Base-by-base conservation (phyloP, 2,329 filamentous ascomycete species). In the Trichoderma gracile region DNA sequence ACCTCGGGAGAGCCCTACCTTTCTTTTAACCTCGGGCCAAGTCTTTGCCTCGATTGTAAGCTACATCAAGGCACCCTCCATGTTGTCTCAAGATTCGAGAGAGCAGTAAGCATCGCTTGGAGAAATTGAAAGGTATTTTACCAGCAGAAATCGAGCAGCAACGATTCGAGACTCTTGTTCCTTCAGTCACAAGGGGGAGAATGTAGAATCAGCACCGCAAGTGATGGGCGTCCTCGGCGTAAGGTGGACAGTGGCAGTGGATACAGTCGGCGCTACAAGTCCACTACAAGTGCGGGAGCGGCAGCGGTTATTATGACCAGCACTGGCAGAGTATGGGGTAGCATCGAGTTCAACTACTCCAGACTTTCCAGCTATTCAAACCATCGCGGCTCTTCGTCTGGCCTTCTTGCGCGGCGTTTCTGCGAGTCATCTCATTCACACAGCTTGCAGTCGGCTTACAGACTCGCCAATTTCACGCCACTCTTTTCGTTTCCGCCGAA, bases 11-110 rank as follows among this genome's bases (percentile, higher is more conserved):
- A 57, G 57, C 46, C 45, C 33, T 21, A 52, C 15, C 30, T 17
- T 43, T 50, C 38, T 60, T 52, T 60, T 60, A 52, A 60, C 57
- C 57, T 60, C 57, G 57, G 57, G 46, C 21, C 46, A 60, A 43
- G 47, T 30, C 25, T 30, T 21, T 3, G 2, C 27, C 17, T 14
- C 23, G 15, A 10, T 50, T 33, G 30, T 33, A n/a, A n/a, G n/a
- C n/a, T 10, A 33, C 3, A 3, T 33, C 30, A 0, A 33, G 30
- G 30, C 30, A 9, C 30, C 30, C 30, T 33, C 30, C 8, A 33
- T 33, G 10, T 33, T 10, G 8, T 33, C 10, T 33, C 30, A 10
- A 10, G 8, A 33, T 3, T 10, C 30, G 30, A 33, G 30, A 33
- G 30, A 12, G 30, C 30, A 10, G 10, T 2, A 33, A 33, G 30